A percentile compares a stretch with the other conserved stretches of the same genome.
Evolutionary conservation across 768 basidiomycete genomes (phyloP).

Genomic region (Leccinum barrowsii): DNA sequence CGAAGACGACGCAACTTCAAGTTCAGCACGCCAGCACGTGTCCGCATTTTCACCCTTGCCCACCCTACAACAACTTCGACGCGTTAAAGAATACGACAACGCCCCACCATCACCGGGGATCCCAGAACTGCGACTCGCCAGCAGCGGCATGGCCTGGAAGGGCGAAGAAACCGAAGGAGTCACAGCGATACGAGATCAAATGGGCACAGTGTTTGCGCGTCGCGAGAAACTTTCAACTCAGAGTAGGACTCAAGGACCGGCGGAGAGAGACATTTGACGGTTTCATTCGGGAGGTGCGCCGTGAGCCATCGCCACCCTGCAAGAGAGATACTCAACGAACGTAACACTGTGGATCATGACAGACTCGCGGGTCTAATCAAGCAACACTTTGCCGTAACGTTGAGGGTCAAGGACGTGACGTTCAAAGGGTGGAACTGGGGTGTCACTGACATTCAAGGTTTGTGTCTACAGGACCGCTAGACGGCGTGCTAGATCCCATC

Average conservation of each 20-base stretch:
- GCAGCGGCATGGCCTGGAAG: constrained; percentile 94
- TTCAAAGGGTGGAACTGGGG: constrained; percentile 99
- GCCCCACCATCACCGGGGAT: too few species aligned
- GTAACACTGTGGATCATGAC: constrained; percentile 83
- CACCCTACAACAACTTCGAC: too few species aligned
- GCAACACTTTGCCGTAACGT: constrained; percentile 78
- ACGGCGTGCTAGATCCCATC: not conserved
- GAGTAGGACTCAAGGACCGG: constrained; percentile 76
- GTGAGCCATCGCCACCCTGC: not conserved
- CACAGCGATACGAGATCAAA: constrained; percentile 75
- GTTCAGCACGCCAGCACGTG: too few species aligned
- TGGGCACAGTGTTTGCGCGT: constrained; percentile 91
- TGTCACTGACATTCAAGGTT: constrained; percentile 89
- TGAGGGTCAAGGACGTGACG: constrained; percentile 83
- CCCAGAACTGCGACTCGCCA: constrained; percentile 81
- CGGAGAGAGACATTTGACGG: constrained; percentile 88
- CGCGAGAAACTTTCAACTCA: constrained; percentile 87
- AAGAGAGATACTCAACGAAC: not conserved
- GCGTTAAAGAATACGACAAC: too few species aligned
- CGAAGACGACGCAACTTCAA: too few species aligned
- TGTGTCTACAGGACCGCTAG: constrained; percentile 9
- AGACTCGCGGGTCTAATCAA: constrained; percentile 77
- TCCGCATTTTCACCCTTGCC: too few species aligned
- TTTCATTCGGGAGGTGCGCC: constrained; percentile 77
- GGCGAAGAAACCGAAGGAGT: constrained; percentile 66